Base-by-base conservation (phyloP, 148 eudicot genomes). In the Amaranthus palmeri region DNA sequence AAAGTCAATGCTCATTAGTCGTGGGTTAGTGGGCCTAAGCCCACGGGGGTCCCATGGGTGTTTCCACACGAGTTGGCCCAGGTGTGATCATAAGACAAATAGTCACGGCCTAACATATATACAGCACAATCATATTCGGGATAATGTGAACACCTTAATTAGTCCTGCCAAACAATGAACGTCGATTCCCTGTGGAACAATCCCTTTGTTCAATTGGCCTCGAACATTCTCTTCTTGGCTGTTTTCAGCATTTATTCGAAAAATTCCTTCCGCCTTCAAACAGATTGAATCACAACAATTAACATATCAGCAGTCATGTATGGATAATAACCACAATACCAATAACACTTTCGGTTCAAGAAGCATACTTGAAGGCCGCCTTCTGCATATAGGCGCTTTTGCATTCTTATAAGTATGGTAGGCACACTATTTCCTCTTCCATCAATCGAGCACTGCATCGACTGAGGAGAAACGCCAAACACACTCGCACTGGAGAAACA, bases 131-230 rank as follows among this genome's bases (percentile, higher is more conserved):
- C 8, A 65, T 45, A 53, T 9, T 51, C 44, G 46, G 46, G n/a
- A 60, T 65, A 17, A n/a, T 48, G 61, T 43, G 41, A 3, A 17
- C 84, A 91, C 93, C 97, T 91, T 88, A 60, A 92, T 88, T 65
- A 88, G 81, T 67, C 96, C 97, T 10, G 97, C 92, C 80, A 90
- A 79, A 83, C 96, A 92, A 79, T 92, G 97, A 76, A 92, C 86
- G 69, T 92, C 92, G 40, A 90, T 90, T 68, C 82, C 87, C 55
- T 41, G 79, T 53, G 96, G 93, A 52, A 90, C 81, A 60, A 85
- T 50, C 49, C 97, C 97, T 82, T 69, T 88, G 71, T 90, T 92
- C 69, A 92, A 81, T 74, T 88, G 97, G 76, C 74, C 81, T 10
- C 97, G 81, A 42, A 90, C 88, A 47, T 65, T 17, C 78, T 86